Conservation (phyloP, 148 eudicot species). For the Vaccinium darrowii region DNA sequence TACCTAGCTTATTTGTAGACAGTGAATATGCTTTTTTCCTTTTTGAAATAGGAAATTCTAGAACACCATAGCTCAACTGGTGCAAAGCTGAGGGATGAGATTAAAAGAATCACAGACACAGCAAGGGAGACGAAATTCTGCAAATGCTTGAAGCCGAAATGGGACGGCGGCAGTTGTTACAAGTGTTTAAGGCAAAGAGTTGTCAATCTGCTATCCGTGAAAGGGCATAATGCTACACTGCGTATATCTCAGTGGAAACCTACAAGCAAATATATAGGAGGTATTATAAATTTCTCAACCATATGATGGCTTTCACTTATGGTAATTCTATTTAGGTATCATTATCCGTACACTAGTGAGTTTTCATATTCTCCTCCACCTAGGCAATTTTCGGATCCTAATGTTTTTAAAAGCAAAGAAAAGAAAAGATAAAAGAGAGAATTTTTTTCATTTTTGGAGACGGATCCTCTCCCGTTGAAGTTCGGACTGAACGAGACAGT, state of each 20-base stretch:
- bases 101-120: conserved; percentile 14
- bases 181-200: conserved; percentile 25
- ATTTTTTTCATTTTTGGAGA: no score
- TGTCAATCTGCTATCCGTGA: conserved; percentile 21
- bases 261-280: conserved; percentile 21
- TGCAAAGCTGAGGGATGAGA: conserved; percentile 19
- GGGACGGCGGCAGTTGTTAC: neutral
- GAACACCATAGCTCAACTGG: conserved; percentile 19
- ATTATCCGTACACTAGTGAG: no score
- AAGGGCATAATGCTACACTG: conserved; percentile 22
- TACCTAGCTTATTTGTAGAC: no score
- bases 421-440: no score
- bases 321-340: no score
- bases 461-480: no score
- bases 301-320: neutral
- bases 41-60: conserved; percentile 24
- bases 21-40: neutral
- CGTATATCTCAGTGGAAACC: conserved; percentile 26
- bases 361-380: no score
- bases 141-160: conserved; percentile 18
- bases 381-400: no score
- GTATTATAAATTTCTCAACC: neutral
- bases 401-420: no score
- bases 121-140: conserved; percentile 19
- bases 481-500: no score